A percentile compares a stretch with the other conserved stretches of the same genome.
phyloP scores from a whole-genome alignment of 1,139 yeast species.

The Blastobotrys ciferrii region DNA sequence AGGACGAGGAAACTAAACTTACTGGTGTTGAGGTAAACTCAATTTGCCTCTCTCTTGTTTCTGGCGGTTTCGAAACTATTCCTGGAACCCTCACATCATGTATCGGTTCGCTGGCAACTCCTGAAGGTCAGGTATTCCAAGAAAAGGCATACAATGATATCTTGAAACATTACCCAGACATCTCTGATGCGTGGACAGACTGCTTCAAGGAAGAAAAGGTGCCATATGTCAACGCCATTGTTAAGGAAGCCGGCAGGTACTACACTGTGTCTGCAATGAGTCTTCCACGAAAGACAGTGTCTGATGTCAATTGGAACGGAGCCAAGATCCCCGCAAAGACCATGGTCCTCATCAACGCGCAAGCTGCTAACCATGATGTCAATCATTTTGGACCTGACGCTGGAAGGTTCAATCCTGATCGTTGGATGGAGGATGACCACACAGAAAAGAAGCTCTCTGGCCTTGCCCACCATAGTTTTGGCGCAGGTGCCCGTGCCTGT shows the following conservation, averaged over 20 bases:
- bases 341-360: slow-evolving; percentile 60
- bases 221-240: slow-evolving; percentile 52
- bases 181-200: slow-evolving; percentile 46
- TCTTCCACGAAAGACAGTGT: slow-evolving; percentile 59
- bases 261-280: slow-evolving; percentile 66
- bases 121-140: slow-evolving; percentile 48
- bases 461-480: slow-evolving; percentile 54
- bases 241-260: slow-evolving; percentile 59
- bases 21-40: slow-evolving; percentile 50
- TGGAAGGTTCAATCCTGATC: slow-evolving; percentile 49
- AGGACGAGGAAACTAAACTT: slow-evolving; percentile 33
- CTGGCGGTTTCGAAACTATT: slow-evolving; percentile 74
- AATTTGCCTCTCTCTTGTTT: slow-evolving; percentile 65
- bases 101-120: slow-evolving; percentile 55
- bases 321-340: slow-evolving; percentile 54
- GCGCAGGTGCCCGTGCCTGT: slow-evolving; percentile 64
- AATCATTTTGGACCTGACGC: slow-evolving; percentile 45
- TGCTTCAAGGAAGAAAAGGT: slow-evolving; percentile 42
- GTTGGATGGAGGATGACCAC: slow-evolving; percentile 46
- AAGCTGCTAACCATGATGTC: slow-evolving; percentile 66
- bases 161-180: slow-evolving; percentile 36
- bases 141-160: slow-evolving; percentile 42
- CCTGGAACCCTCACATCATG: slow-evolving; percentile 61
- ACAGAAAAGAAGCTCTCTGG: slow-evolving; percentile 27
- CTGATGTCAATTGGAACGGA: slow-evolving; percentile 42